Evolutionary conservation across 1,284 basidiomycete genomes (phyloP).

Genomic region (Meira nashicola): DNA sequence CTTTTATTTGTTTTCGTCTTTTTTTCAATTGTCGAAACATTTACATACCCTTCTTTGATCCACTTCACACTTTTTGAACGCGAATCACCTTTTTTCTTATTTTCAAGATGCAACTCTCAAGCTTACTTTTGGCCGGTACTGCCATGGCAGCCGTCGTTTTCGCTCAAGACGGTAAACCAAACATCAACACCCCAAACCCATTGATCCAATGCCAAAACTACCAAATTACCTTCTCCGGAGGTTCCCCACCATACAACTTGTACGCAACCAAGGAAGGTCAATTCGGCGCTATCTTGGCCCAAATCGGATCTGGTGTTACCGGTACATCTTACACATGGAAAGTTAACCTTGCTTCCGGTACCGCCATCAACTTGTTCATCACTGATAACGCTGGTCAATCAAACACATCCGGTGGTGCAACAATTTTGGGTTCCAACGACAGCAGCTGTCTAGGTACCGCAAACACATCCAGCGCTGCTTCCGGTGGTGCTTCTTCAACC

Average conservation of each 20-base stretch:
- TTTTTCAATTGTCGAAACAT: no score
- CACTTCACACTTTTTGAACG: no score
- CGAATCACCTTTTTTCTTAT: no score
- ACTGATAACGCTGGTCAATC: conserved; percentile 18
- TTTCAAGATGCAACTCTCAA: conserved; percentile 6
- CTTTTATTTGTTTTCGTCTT: no score
- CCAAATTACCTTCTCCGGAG: conserved; percentile 25
- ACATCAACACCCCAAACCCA: conserved; percentile 30
- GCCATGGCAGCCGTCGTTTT: neutral
- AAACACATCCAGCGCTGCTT: neutral
- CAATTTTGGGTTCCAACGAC: no score
- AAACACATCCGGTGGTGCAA: no score
- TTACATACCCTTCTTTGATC: no score
- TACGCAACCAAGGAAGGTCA: conserved; percentile 16
- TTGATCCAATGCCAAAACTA: conserved; percentile 35
- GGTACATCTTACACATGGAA: conserved; percentile 19
- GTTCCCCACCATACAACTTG: conserved; percentile 21
- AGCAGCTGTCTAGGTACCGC: neutral
- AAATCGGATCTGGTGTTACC: conserved; percentile 3
- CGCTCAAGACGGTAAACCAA: neutral
- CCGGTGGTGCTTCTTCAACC: neutral
- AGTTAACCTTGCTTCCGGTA: conserved; percentile 18
- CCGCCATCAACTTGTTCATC: conserved; percentile 20
- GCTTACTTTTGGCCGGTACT: conserved; percentile 19
- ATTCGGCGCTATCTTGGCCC: neutral